Evolutionary conservation across 371 early-diverging fungal genomes (phyloP), one percentile per base, ranked within the genome.

Genomic region (Mortierella sp.): DNA sequence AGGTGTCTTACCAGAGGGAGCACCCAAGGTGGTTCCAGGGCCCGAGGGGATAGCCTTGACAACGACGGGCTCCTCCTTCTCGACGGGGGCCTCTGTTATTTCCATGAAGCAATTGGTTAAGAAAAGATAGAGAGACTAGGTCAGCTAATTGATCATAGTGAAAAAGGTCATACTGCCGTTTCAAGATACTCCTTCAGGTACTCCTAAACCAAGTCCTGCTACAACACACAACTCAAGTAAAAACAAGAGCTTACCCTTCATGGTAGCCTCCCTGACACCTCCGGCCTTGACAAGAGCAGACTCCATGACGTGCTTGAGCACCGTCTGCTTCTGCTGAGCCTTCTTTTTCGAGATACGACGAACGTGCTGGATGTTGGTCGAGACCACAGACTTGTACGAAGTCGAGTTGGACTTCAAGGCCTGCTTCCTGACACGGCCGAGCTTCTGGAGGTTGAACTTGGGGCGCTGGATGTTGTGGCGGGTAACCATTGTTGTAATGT

Each of bases 401-500:
- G 86, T 82, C 28, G 82, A 34, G 74, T 86, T 86, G 5, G 75
- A 72, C 76, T 86, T 86, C 74, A 86, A 47, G 6, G 86, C 86
- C 72, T 86, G 86, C 77, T 86, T 86, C 80, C 86, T 79, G 78
- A 86, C 86, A 72, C 86, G 82, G 5, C 82, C 82, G 52, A 86
- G 71, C 86, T 86, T 86, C 73, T 86, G 82, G 14, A 86, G 75
- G 79, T 86, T 86, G 72, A 77, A 77, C 76, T 86, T 86, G 65
- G 86, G 86, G 72, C 86, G 77, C 34, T 76, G 78, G 76, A 86
- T 86, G 71, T 86, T 82, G 86, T 86, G 78, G 74, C 86, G 86
- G 73, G 86, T 86, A 47, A 82, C 86, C 86, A 86, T 85, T 65
- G 72, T 74, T 58, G 19, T 42, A 65, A 8, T 19, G 54, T 48